Percentiles rank a stretch among this genome's conserved stretches.
Conservation (phyloP, 73 alveolate species). For the Effrenium voratum region DNA sequence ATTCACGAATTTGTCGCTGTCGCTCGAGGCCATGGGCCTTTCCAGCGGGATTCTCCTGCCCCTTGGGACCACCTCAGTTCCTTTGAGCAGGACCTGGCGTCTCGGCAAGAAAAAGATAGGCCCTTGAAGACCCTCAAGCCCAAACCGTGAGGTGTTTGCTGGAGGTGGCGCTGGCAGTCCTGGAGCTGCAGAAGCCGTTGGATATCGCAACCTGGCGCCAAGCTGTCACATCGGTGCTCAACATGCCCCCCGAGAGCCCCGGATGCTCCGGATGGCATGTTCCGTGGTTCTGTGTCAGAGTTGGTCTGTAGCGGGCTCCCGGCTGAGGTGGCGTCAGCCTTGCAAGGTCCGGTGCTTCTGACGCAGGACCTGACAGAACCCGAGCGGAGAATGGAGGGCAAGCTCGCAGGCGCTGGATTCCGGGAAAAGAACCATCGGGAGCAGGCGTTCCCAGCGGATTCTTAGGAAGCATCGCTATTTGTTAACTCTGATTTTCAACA, state of each 20-base stretch:
- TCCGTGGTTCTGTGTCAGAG: neutral
- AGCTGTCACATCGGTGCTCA: neutral
- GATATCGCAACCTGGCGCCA: constrained; percentile 17
- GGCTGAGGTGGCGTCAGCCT: constrained; percentile 43
- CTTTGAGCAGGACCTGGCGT: constrained; percentile 67
- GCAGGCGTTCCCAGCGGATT: constrained; percentile 53
- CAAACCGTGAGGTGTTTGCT: constrained; percentile 24
- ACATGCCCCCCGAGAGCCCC: neutral
- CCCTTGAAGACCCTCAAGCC: neutral
- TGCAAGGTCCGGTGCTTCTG: constrained; percentile 31
- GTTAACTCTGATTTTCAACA: neutral
- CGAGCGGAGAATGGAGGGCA: constrained; percentile 55
- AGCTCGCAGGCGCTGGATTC: constrained; percentile 25
- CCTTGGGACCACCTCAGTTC: constrained; percentile 52
- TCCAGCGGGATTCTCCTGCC: constrained; percentile 50
- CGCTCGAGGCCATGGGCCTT: constrained; percentile 14
- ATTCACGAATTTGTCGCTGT: neutral
- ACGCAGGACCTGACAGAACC: constrained; percentile 65
- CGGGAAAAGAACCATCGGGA: constrained; percentile 43
- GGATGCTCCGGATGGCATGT: neutral
- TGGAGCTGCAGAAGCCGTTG: constrained; percentile 22
- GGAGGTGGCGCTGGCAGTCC: constrained; percentile 45
- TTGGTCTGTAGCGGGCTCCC: neutral
- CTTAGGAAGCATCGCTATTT: neutral
- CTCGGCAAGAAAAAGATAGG: neutral